These are phyloP conservation scores for Quercus parvula DNA, from an alignment of 306 rosid genomes.

Conservation along the genomic window DNA sequence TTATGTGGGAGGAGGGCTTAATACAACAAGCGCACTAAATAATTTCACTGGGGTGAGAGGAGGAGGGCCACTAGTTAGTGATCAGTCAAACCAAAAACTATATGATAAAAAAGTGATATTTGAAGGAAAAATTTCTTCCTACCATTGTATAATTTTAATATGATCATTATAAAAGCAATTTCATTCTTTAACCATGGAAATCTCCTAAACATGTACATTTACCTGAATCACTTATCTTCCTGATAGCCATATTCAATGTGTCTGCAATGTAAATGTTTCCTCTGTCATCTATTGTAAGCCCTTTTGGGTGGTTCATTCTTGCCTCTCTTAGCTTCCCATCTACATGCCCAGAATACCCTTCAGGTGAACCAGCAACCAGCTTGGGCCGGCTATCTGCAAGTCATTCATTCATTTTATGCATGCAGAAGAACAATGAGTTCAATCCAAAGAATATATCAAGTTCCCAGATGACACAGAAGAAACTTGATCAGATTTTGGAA, in stretches of 20 bases:
- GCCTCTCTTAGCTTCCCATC: constrained; percentile 93
- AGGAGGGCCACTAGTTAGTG: too few relatives aligned
- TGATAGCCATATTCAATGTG: constrained; percentile 91
- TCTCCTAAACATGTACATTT: constrained; percentile 4
- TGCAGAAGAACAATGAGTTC: not conserved
- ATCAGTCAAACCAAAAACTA: too few relatives aligned
- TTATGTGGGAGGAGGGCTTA: too few relatives aligned
- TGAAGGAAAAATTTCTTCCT: not conserved
- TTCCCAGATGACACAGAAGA: constrained; percentile 4
- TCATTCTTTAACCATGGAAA: constrained; percentile 2
- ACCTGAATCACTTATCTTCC: constrained; percentile 92
- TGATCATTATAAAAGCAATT: not conserved
- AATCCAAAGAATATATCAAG: not conserved
- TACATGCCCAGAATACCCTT: constrained; percentile 85
- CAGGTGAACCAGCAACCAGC: constrained; percentile 85
- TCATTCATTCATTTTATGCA: constrained; percentile 31
- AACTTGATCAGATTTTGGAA: not conserved
- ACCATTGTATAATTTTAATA: not conserved
- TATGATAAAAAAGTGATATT: not conserved
- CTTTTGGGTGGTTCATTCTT: constrained; percentile 93
- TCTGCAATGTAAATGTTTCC: constrained; percentile 95
- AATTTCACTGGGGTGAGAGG: too few relatives aligned
- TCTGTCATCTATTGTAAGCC: constrained; percentile 70
- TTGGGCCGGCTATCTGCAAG: constrained; percentile 82
- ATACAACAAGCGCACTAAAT: too few relatives aligned